These are phyloP conservation scores for Roridomyces roridus DNA, from an alignment of 768 basidiomycete genomes.

Conservation along the genomic window DNA sequence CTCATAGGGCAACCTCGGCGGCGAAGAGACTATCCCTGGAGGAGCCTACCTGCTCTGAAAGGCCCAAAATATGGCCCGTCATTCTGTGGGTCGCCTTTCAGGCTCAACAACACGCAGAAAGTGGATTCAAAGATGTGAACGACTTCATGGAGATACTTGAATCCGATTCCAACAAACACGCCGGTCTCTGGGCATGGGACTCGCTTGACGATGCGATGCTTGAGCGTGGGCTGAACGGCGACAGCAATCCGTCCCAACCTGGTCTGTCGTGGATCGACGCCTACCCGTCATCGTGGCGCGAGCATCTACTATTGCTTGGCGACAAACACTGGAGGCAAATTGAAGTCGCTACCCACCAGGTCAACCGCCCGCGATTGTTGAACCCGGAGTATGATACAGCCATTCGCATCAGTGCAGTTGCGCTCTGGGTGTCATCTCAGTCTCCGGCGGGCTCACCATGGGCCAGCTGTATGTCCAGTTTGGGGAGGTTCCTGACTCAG, in stretches of 20 bases:
- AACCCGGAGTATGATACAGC: constrained; percentile 2
- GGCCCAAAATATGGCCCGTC: constrained; percentile 19
- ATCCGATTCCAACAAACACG: background rate
- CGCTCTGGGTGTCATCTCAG: constrained; percentile 11
- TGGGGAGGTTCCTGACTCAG: too few relatives aligned
- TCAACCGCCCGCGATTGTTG: background rate
- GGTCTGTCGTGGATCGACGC: constrained; percentile 12
- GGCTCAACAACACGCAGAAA: constrained; percentile 1
- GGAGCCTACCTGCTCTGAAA: too few relatives aligned
- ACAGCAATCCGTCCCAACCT: constrained; percentile 10
- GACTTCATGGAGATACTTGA: constrained; percentile 5
- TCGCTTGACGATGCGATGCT: too few relatives aligned
- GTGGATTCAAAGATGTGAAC: background rate
- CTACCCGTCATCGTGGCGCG: constrained; percentile 18
- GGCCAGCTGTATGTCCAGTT: too few relatives aligned
- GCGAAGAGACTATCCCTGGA: too few relatives aligned
- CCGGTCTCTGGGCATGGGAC: constrained; percentile 19
- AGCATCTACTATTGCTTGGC: constrained; percentile 1
- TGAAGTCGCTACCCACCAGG: too few relatives aligned
- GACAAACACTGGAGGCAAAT: constrained; percentile 13
- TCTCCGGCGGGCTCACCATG: background rate
- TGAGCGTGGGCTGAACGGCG: too few relatives aligned
- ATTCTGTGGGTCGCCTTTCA: constrained; percentile 22
- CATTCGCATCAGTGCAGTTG: constrained; percentile 14
- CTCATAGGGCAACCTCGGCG: too few relatives aligned